Evolutionary conservation across 2,329 filamentous ascomycete genomes (phyloP).

Genomic region (Chalaropsis ovoidea): DNA sequence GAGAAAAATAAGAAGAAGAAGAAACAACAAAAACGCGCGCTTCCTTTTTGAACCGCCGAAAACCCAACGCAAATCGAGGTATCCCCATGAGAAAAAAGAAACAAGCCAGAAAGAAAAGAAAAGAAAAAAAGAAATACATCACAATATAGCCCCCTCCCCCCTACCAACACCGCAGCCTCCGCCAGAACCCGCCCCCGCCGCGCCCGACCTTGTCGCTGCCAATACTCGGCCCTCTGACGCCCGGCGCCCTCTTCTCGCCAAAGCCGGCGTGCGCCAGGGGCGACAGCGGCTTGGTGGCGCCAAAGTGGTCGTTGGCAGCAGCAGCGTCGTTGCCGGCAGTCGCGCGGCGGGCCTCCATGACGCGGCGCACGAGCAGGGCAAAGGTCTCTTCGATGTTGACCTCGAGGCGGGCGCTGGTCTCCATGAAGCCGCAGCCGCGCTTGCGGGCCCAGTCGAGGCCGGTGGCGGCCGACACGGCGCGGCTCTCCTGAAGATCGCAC

Average conservation of each 20-base stretch:
- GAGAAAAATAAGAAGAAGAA: conserved; percentile 16
- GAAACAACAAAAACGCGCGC: conserved; percentile 12
- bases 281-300: conserved; percentile 49
- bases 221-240: conserved; percentile 38
- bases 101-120: conserved; percentile 4
- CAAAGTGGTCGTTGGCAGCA: conserved; percentile 38
- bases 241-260: conserved; percentile 40
- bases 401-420: conserved; percentile 72
- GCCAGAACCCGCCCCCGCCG: conserved; percentile 44
- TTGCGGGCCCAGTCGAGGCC: conserved; percentile 69
- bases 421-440: conserved; percentile 74
- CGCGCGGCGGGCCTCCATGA: conserved; percentile 46
- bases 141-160: background rate
- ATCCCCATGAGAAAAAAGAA: conserved; percentile 23
- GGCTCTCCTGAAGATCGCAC: conserved; percentile 63
- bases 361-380: conserved; percentile 55
- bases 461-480: conserved; percentile 57
- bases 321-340: conserved; percentile 37
- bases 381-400: conserved; percentile 88
- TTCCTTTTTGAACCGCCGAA: conserved; percentile 16
- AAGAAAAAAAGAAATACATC: background rate
- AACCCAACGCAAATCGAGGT: conserved; percentile 23
- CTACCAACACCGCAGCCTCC: conserved; percentile 48
- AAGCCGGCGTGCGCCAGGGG: conserved; percentile 38
- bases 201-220: conserved; percentile 38